Conservation (phyloP, 2,329 filamentous ascomycete genomes). For the Neonectria hederae region DNA sequence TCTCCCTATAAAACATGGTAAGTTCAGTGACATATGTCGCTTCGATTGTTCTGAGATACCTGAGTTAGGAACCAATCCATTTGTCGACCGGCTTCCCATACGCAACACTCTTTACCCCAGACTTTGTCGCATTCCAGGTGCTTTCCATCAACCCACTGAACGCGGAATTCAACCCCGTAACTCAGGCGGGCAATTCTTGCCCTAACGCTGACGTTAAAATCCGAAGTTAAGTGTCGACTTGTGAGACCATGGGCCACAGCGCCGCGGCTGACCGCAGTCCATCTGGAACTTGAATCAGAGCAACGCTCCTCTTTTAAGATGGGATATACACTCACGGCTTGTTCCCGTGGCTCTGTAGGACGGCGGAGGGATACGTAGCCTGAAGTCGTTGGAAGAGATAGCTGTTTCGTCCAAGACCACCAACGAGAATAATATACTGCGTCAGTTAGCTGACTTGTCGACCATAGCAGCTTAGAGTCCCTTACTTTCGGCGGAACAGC, state of each 20-base stretch:
- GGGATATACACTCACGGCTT: slow-evolving; percentile 46
- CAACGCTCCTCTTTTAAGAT: accelerated
- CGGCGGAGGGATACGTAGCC: not conserved
- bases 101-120: not conserved
- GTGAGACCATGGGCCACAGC: slow-evolving; percentile 43
- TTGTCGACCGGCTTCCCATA: slow-evolving; percentile 25
- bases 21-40: not conserved
- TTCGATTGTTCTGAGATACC: slow-evolving; percentile 8
- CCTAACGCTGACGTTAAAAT: slow-evolving; percentile 21
- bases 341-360: slow-evolving; percentile 45
- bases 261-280: slow-evolving; percentile 49
- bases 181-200: slow-evolving; percentile 42
- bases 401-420: slow-evolving; percentile 49
- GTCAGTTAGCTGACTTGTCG: not conserved
- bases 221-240: not conserved
- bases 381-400: slow-evolving; percentile 43
- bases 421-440: slow-evolving; percentile 51
- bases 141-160: not conserved
- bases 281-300: slow-evolving; percentile 33
- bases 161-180: slow-evolving; percentile 28
- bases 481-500: slow-evolving; percentile 40
- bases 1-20: slow-evolving; percentile 22
- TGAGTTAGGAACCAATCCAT: slow-evolving; percentile 44
- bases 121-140: slow-evolving; percentile 23
- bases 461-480: not conserved